Evolutionary conservation across 768 basidiomycete species (phyloP), one percentile per base, ranked within the genome.

Genomic region (Kwoniella pini): DNA sequence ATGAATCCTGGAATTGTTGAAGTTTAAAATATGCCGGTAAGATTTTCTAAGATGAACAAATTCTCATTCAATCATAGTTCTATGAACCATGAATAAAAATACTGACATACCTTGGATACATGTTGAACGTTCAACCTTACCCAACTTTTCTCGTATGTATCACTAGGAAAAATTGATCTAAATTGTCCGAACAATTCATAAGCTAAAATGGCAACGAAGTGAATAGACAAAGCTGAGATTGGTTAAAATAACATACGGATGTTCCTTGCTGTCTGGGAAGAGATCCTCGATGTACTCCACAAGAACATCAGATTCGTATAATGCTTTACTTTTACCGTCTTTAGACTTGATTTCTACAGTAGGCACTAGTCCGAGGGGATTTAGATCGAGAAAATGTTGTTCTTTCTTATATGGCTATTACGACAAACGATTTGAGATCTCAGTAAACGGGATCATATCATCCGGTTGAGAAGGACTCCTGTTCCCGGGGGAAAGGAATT

Each of bases 221-320:
- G n/a, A n/a, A n/a, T n/a, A n/a, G n/a, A n/a, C 13, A 24, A 28
- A 13, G 2, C 19, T 31, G n/a, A n/a, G 30, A 3, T n/a, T 13
- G 27, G 1, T 11, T 31, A 4, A 15, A 49, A 85, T 81, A 4
- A 80, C 80, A 53, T 79, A 80, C 1, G 86, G 83, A 62, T 86
- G 59, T 38, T 60, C 55, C 13, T 60, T 24, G 49, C 60, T 60
- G 3, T 40, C 83, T 82, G 70, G 82, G 85, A 3, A 83, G 81
- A 51, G 58, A 33, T 90, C 88, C 79, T 90, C 86, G 43, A 92
- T 80, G 69, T 83, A 92, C 44, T 89, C 88, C 59, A 90, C 74
- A 61, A 91, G 88, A 31, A 90, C 85, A 0, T 85, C 88, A 70
- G 88, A 89, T 74, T 91, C 90, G 74, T 90, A 88, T 12, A 91